Percentiles rank a stretch among this genome's conserved stretches.
These are phyloP conservation scores for Candida tallmaniae DNA, from an alignment of 805 yeast genomes.

Conservation along the genomic window DNA sequence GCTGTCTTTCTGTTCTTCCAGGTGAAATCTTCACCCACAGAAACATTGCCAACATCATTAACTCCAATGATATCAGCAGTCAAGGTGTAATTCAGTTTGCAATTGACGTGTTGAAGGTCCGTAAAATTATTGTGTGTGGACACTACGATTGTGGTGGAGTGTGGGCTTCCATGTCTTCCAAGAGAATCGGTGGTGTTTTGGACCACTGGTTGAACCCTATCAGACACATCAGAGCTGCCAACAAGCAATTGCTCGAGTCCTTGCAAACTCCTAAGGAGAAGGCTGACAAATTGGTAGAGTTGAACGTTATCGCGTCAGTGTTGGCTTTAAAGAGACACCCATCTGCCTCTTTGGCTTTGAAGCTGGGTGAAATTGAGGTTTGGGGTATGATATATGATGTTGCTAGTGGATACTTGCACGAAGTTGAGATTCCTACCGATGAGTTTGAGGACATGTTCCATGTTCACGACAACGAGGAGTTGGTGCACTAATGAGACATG, in stretches of 20 bases:
- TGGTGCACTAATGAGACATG: conserved; percentile 8
- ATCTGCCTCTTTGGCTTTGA: conserved; percentile 62
- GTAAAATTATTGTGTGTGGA: conserved; percentile 82
- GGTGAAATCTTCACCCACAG: conserved; percentile 90
- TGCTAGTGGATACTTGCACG: conserved; percentile 58
- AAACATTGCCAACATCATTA: conserved; percentile 78
- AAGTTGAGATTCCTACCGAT: conserved; percentile 37
- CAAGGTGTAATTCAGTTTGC: conserved; percentile 85
- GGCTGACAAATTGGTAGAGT: conserved; percentile 64
- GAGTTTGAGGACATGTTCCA: conserved; percentile 42
- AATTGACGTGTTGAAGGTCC: conserved; percentile 75
- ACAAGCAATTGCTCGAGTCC: conserved; percentile 45
- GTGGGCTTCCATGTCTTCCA: conserved; percentile 67
- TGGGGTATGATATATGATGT: conserved; percentile 86
- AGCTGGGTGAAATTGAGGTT: conserved; percentile 61
- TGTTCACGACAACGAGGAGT: conserved; percentile 26
- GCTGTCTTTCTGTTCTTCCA: conserved; percentile 69
- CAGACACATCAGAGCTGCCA: conserved; percentile 64
- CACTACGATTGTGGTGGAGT: conserved; percentile 96
- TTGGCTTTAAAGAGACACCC: conserved; percentile 61
- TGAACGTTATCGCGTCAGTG: conserved; percentile 72
- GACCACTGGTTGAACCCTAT: conserved; percentile 69
- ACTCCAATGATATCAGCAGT: conserved; percentile 65
- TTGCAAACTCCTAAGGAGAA: conserved; percentile 44
- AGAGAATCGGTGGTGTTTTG: conserved; percentile 62